Evolutionary conservation across 306 rosid species (phyloP), one percentile per base, ranked within the genome.

Genomic region (Alnus glutinosa): DNA sequence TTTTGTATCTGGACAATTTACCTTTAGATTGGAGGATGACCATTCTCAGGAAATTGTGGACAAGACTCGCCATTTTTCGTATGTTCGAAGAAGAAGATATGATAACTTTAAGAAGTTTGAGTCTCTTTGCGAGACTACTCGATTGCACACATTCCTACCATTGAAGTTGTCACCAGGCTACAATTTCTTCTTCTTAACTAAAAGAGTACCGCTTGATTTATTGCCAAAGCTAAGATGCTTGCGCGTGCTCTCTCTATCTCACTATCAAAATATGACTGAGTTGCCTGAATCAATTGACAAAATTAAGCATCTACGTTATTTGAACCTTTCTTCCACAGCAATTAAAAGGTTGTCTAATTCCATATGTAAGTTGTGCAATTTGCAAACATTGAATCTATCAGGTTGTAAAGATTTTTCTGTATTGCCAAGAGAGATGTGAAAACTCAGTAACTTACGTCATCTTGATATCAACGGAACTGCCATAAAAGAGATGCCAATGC

Each of bases 401-500:
- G 4, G 2, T 10, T 49, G 52, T 49, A 2, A 8, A 8, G 11
- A 10, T 12, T 14, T 49, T 10, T 0, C 14, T 49, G 3, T 7
- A 76, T 69, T 84, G 18, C 84, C 84, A 0, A 72, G 30, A 36
- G 70, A 76, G 7, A 55, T 79, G 8, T 47, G 74, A 19, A 64
- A 84, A 32, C 30, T 84, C 66, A 49, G 79, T 50, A 76, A 42
- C 67, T 75, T 79, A 10, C 34, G 78, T 55, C 51, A 52, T 51
- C 76, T 71, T 32, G 39, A 39, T 39, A 28, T 64, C n/a, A 77
- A 19, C 0, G 71, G 23, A 61, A 72, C 46, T 5, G 46, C 46
- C 46, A 42, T 42, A 42, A 42, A 0, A 0, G 44, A 34, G 37
- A 34, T 34, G 37, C 37, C 37, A 34, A 2, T 34, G 37, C 37